Evolutionary conservation across 805 yeast genomes (phyloP), one percentile per base, ranked within the genome.

Genomic region (Wickerhamomyces queroliae): DNA sequence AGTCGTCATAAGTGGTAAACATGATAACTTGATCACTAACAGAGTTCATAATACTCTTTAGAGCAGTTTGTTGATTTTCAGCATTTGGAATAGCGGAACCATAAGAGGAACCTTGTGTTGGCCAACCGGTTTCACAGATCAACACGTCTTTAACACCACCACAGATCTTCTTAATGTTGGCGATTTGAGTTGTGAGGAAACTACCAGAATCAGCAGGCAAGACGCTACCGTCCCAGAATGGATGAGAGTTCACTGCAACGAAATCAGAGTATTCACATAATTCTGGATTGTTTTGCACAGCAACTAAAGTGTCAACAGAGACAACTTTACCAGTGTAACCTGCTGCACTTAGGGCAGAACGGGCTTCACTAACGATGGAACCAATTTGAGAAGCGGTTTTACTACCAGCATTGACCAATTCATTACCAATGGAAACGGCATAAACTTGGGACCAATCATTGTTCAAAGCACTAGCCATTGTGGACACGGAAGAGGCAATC

Each of bases 121-220:
- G 87, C 87, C 87, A 80, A 31, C 87, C 87, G 37, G 83, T 72
- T 62, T 80, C 87, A 41, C 78, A 67, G 46, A 79, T 67, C 45
- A 78, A 59, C 12, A 59, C 61, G 16, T 55, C 48, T 58, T 78
- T 77, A 24, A 51, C 45, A 43, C 63, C 62, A 41, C 76, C 75
- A 55, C 84, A 79, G 17, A 56, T 59, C 31, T 57, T 45, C 48
- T 67, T 61, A 41, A 79, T 63, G 46, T 61, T 53, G 5, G 62
- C 46, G 34, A 78, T 72, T 50, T 78, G 81, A 17, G 51, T 47
- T 46, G 62, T 48, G 43, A 79, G 60, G 72, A 74, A 79, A 4
- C 72, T 37, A 34, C 83, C 86, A 1, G 83, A 62, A 44, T 74
- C 59, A 5, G 63, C 59, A 18, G 86, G 76, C 22, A 55, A 56